A percentile compares a stretch with the other conserved stretches of the same genome.
phyloP scores from a whole-genome alignment of 2,329 filamentous ascomycete species.

The Elsinoe australis region DNA sequence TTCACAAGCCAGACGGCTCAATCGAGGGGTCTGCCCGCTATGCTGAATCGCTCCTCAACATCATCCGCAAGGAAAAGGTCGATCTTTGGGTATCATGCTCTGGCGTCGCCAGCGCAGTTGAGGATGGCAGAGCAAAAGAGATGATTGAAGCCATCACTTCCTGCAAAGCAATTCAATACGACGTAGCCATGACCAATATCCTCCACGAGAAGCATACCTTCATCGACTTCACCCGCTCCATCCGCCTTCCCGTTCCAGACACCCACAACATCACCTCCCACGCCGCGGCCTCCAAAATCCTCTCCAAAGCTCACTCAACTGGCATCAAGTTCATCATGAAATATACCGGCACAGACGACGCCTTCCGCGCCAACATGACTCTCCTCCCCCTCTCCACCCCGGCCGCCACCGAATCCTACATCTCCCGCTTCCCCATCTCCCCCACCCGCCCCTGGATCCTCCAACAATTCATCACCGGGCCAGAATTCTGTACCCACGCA shows the following conservation, averaged over 20 bases:
- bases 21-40: constrained; percentile 43
- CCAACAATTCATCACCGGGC: constrained; percentile 59
- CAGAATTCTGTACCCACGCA: constrained; percentile 65
- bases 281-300: constrained; percentile 46
- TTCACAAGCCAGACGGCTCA: constrained; percentile 31
- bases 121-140: constrained; percentile 60
- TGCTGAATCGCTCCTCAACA: constrained; percentile 47
- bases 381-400: constrained; percentile 51
- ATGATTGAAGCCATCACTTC: constrained; percentile 49
- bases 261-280: constrained; percentile 46
- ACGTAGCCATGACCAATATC: constrained; percentile 46
- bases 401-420: constrained; percentile 47
- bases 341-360: constrained; percentile 55
- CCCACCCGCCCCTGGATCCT: constrained; percentile 54
- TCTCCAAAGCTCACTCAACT: constrained; percentile 34
- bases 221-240: constrained; percentile 47
- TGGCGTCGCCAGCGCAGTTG: constrained; percentile 56
- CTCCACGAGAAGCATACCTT: constrained; percentile 62
- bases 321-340: constrained; percentile 57
- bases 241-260: constrained; percentile 45
- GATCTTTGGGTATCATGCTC: constrained; percentile 70
- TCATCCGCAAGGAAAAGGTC: constrained; percentile 54
- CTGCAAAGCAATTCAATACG: constrained; percentile 59
- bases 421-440: constrained; percentile 50
- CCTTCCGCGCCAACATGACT: constrained; percentile 54